Base-by-base conservation (phyloP, 306 rosid genomes). In the Ziziphus jujuba region DNA sequence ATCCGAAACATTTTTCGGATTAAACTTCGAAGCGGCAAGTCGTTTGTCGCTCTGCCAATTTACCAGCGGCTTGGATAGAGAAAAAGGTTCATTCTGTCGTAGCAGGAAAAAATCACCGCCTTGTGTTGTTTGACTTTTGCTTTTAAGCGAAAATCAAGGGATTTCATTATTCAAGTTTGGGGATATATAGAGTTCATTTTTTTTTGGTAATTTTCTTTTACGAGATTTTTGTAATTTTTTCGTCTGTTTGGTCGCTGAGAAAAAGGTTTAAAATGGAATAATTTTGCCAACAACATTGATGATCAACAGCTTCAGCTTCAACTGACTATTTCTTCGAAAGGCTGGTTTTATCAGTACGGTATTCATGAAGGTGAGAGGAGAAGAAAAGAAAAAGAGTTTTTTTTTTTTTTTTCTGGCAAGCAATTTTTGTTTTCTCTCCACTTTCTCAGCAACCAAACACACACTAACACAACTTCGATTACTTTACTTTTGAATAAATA, bases 361-460 rank as follows among this genome's bases (percentile, higher is more conserved):
- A 8, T 7, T 34, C 35, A 62, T 48, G 64, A 53, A 65, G 77
- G 62, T 70, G 25, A 70, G 80, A 22, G n/a, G n/a, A n/a, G n/a
- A n/a, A n/a, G n/a, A n/a, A n/a, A 21, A 44, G 23, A 34, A 19
- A 14, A 9, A 65, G 38, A 59, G 44, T 40, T 20, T 47, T 0
- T n/a, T n/a, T n/a, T n/a, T n/a, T n/a, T n/a, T n/a, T n/a, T n/a
- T n/a, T n/a, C 38, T 31, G 17, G 6, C 8, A 56, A 1, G 56
- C 23, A 8, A n/a, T 25, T 48, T 31, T 14, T 15, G 70, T 75
- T 58, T 14, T 24, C 24, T 61, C 7, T 59, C 23, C 4, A 24
- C 56, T 82, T 67, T 38, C 69, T 49, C 49, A 44, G 74, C 51
- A 68, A 64, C 58, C 74, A 75, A 72, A 72, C 81, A 74, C 71